These are phyloP conservation scores for Chlorella variabilis DNA, from an alignment of 163 green algal genomes.

Conservation along the genomic window DNA sequence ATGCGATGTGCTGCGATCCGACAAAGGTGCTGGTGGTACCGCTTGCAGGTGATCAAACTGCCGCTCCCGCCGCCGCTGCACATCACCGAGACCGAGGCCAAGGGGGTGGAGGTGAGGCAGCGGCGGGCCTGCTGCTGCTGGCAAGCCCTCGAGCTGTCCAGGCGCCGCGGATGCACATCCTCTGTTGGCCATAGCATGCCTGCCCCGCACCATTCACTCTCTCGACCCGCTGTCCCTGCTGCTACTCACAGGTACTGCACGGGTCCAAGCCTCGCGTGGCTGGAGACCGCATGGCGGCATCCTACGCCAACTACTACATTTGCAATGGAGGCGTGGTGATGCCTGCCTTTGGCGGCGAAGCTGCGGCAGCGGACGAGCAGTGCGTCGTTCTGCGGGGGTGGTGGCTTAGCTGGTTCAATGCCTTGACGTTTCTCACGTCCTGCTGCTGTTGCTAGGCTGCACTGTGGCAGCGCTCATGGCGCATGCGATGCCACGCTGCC, in stretches of 20 bases:
- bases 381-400: neutral
- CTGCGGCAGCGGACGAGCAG: constrained; percentile 49
- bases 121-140: neutral
- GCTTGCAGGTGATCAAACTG: constrained; percentile 79
- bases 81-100: constrained; percentile 14
- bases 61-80: constrained; percentile 55
- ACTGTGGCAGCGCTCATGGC: too few relatives aligned
- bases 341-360: constrained; percentile 62
- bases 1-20: too few relatives aligned
- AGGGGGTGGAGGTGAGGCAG: constrained; percentile 32
- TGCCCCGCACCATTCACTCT: too few relatives aligned
- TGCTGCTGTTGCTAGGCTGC: too few relatives aligned
- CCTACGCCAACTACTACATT: constrained; percentile 84
- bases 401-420: neutral
- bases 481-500: too few relatives aligned
- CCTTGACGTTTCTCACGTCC: too few relatives aligned
- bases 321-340: constrained; percentile 71
- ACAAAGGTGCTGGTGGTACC: too few relatives aligned
- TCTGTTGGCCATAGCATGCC: too few relatives aligned
- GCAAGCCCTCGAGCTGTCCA: neutral
- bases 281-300: constrained; percentile 61
- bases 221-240: too few relatives aligned
- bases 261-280: constrained; percentile 31
- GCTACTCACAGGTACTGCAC: constrained; percentile 12
- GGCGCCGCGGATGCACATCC: too few relatives aligned